Evolutionary conservation across 768 basidiomycete genomes (phyloP).

Genomic region (Mycena vulgaris): DNA sequence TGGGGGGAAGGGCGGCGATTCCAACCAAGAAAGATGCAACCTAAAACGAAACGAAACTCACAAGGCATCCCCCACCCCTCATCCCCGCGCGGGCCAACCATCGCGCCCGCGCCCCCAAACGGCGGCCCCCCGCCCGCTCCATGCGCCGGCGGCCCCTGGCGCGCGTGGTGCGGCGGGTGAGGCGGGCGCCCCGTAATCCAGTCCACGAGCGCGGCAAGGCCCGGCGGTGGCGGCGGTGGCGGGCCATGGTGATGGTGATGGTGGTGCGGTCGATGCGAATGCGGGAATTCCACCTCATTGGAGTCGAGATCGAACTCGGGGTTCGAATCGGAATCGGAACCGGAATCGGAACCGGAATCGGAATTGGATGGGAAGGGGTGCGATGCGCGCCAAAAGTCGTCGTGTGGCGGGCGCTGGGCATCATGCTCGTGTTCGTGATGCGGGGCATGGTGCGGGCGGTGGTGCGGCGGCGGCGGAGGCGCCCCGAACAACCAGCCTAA

Average conservation of each 20-base stretch:
- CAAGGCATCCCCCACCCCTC: slow-evolving; percentile 66
- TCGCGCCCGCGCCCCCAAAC: neutral
- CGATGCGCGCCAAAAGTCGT: too few relatives aligned
- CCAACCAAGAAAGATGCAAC: slow-evolving; percentile 36
- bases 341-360: too few relatives aligned
- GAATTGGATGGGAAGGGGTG: too few relatives aligned
- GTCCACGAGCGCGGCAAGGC: too few relatives aligned
- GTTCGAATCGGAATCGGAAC: too few relatives aligned
- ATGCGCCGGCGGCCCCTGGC: neutral
- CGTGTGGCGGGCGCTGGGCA: too few relatives aligned
- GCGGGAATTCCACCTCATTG: too few relatives aligned
- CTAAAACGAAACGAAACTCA: slow-evolving; percentile 33
- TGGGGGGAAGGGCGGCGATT: neutral
- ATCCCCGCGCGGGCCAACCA: neutral
- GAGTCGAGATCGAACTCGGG: too few relatives aligned
- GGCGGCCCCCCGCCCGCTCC: neutral
- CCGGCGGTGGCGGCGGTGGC: too few relatives aligned
- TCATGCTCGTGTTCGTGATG: neutral
- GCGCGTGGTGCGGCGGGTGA: too few relatives aligned
- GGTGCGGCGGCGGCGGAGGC: neutral
- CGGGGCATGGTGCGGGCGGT: neutral
- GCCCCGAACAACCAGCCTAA: neutral
- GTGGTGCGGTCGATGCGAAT: neutral
- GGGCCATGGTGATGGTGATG: neutral
- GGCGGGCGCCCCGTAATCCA: too few relatives aligned